A percentile compares a stretch with the other conserved stretches of the same genome.
These are phyloP conservation scores for Melaleuca quinquenervia DNA, from an alignment of 345 rosid species.

Conservation along the genomic window DNA sequence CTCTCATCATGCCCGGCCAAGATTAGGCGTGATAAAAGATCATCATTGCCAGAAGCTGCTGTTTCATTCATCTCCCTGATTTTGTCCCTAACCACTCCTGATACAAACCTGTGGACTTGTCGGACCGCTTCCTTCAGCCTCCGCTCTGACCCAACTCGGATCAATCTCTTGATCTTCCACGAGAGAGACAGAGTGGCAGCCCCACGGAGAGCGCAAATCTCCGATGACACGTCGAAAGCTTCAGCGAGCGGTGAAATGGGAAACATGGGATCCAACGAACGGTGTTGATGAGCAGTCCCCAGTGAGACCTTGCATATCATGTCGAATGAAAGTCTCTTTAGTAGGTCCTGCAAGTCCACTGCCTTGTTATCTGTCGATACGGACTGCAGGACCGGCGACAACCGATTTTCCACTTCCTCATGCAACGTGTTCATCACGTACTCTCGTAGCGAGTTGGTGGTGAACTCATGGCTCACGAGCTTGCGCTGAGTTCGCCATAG, in stretches of 20 bases:
- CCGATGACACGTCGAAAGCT: slow-evolving; percentile 50
- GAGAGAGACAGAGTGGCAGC: slow-evolving; percentile 30
- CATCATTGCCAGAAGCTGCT: slow-evolving; percentile 1
- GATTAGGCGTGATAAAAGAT: slow-evolving; percentile 37
- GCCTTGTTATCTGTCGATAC: slow-evolving; percentile 4
- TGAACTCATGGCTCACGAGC: slow-evolving; percentile 40
- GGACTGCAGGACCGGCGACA: slow-evolving; percentile 38
- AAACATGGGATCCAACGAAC: slow-evolving; percentile 18
- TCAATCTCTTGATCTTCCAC: slow-evolving; percentile 57
- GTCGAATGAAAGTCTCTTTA: slow-evolving; percentile 41
- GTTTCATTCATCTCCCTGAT: slow-evolving; percentile 6
- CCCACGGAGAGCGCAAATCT: slow-evolving; percentile 48
- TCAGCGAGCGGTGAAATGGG: slow-evolving; percentile 17
- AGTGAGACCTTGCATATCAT: slow-evolving; percentile 34
- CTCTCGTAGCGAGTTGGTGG: slow-evolving; percentile 25
- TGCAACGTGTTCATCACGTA: slow-evolving; percentile 18
- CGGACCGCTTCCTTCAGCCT: slow-evolving; percentile 33
- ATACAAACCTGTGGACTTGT: slow-evolving; percentile 15
- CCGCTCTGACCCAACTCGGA: slow-evolving; percentile 46
- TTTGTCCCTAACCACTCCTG: slow-evolving; percentile 15
- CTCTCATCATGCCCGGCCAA: slow-evolving; percentile 23
- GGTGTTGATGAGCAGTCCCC: slow-evolving; percentile 27
- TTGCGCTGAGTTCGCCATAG: slow-evolving; percentile 54
- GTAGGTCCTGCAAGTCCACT: slow-evolving; percentile 49
- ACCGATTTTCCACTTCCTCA: slow-evolving; percentile 27